Percentiles rank a stretch among this genome's conserved stretches.
Conservation (phyloP, 176 grass and related monocot species). For the Carex scoparia region DNA sequence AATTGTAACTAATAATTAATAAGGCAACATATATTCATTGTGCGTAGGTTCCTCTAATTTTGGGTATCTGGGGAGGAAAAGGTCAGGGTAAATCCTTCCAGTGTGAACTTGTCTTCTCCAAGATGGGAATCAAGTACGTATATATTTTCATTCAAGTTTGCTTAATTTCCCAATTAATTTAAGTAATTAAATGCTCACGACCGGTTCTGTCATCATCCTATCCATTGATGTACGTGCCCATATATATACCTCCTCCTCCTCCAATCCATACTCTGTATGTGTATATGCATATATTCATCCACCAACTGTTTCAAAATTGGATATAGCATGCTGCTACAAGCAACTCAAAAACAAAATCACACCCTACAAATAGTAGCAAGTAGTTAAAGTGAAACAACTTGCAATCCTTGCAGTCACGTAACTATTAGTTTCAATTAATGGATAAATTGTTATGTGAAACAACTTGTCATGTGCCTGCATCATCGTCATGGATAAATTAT, state of each 20-base stretch:
- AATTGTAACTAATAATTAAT: too few species aligned
- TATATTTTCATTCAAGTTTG: neutral
- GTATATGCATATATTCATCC: neutral
- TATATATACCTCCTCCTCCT: neutral
- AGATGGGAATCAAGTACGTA: slow-evolving; percentile 88
- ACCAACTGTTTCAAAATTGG: neutral
- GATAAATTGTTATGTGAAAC: too few species aligned
- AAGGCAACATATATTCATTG: too few species aligned
- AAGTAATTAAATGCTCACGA: neutral
- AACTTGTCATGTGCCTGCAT: too few species aligned
- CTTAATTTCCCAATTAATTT: neutral
- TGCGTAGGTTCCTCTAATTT: slow-evolving; percentile 74
- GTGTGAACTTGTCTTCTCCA: slow-evolving; percentile 86
- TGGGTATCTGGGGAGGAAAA: slow-evolving; percentile 99
- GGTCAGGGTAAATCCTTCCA: slow-evolving; percentile 99
- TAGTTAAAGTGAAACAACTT: neutral
- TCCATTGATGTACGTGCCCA: neutral
- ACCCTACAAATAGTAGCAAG: neutral
- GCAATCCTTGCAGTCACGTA: neutral
- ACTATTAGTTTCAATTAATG: too few species aligned
- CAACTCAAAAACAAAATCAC: neutral
- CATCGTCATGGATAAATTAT: too few species aligned
- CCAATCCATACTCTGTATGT: too few species aligned
- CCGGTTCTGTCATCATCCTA: neutral
- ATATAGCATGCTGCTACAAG: neutral